These are phyloP conservation scores for Hypholoma sublateritium DNA, from an alignment of 768 basidiomycete species.

Conservation along the genomic window DNA sequence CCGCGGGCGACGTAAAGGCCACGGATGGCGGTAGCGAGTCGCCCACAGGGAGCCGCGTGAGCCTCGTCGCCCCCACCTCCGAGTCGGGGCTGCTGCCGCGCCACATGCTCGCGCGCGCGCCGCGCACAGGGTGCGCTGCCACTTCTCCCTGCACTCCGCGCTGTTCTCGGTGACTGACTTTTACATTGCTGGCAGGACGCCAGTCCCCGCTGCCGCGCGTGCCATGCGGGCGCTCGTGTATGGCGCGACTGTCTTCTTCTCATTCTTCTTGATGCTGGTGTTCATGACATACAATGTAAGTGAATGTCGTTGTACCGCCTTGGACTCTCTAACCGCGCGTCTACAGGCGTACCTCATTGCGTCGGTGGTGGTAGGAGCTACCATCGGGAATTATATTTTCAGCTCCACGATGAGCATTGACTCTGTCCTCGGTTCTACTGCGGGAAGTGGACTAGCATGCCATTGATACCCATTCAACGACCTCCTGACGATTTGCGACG, in stretches of 20 bases:
- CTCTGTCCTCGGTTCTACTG: slow-evolving; percentile 41
- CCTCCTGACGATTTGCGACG: no score
- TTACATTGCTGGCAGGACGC: slow-evolving; percentile 35
- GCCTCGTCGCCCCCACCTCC: no score
- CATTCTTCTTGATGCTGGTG: slow-evolving; percentile 91
- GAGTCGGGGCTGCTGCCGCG: no score
- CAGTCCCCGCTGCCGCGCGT: slow-evolving; percentile 49
- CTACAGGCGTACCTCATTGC: slow-evolving; percentile 80
- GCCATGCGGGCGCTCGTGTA: slow-evolving; percentile 68
- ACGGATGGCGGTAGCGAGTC: slow-evolving; percentile 9
- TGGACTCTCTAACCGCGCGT: neutral
- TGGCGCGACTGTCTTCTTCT: slow-evolving; percentile 72
- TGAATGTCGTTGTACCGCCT: slow-evolving; percentile 7
- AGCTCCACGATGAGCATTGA: slow-evolving; percentile 63
- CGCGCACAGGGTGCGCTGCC: no score
- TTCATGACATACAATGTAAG: slow-evolving; percentile 97
- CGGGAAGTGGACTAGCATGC: slow-evolving; percentile 73
- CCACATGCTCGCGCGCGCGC: no score
- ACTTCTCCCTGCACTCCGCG: neutral
- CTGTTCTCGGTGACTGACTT: neutral
- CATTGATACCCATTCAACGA: slow-evolving; percentile 46
- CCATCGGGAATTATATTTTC: slow-evolving; percentile 79
- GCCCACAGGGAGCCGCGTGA: slow-evolving; percentile 12
- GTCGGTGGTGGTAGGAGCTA: slow-evolving; percentile 79
- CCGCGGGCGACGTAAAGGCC: slow-evolving; percentile 30